Percentiles rank a stretch among this genome's conserved stretches.
phyloP scores from a whole-genome alignment of 1,284 basidiomycete genomes.

The Inonotus hispidus region DNA sequence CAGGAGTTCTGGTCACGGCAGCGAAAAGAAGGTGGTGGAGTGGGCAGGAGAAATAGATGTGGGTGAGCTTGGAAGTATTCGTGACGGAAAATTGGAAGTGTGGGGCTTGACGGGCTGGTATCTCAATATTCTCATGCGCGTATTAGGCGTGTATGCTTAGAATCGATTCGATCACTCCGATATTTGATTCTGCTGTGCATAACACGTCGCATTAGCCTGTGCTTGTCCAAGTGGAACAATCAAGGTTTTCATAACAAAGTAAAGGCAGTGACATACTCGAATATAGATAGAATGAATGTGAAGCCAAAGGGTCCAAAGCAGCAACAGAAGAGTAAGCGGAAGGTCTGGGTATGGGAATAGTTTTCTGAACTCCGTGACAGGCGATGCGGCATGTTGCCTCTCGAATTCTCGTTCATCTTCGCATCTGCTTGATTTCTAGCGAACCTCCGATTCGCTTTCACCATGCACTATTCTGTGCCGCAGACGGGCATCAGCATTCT shows the following conservation, averaged over 20 bases:
- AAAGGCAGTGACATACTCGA: neutral
- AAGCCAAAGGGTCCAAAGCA: neutral
- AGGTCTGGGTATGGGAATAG: neutral
- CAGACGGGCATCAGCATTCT: neutral
- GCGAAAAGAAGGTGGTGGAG: neutral
- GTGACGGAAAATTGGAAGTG: conserved; percentile 50
- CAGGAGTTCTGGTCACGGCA: neutral
- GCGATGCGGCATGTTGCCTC: neutral
- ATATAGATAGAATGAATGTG: neutral
- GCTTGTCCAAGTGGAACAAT: neutral
- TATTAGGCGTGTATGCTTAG: conserved; percentile 37
- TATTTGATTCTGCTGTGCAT: neutral
- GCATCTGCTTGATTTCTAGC: neutral
- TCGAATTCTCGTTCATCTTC: neutral
- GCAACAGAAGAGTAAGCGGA: neutral
- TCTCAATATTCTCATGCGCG: conserved; percentile 53
- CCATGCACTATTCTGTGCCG: conserved; percentile 7
- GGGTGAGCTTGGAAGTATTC: conserved; percentile 41
- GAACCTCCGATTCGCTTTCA: neutral
- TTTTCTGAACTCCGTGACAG: neutral
- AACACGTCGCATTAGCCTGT: neutral
- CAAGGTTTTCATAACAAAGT: neutral
- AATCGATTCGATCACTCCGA: neutral
- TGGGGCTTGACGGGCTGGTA: conserved; percentile 86
- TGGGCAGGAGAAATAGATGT: conserved; percentile 22